phyloP scores from a whole-genome alignment of 78 protist genomes.

The Capsaspora owczarzaki region DNA sequence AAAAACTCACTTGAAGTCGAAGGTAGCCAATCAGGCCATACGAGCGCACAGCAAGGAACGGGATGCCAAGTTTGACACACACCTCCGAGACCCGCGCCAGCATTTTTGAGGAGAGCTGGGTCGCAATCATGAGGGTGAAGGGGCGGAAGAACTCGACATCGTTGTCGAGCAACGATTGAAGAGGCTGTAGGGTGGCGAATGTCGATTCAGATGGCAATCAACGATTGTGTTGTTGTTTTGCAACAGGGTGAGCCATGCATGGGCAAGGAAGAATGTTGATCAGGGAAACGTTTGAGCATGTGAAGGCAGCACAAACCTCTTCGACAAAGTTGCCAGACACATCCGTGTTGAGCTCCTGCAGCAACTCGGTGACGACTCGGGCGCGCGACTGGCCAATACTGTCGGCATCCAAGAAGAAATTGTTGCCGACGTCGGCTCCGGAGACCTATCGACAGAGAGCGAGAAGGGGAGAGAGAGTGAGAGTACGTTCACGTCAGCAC shows the following conservation, averaged over 20 bases:
- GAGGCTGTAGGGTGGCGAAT: too few species aligned
- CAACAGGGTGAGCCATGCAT: too few species aligned
- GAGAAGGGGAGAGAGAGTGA: too few species aligned
- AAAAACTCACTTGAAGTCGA: slow-evolving; percentile 31
- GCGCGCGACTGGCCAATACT: slow-evolving; percentile 67
- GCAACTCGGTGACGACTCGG: slow-evolving; percentile 32
- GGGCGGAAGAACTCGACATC: slow-evolving; percentile 35
- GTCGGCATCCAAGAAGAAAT: slow-evolving; percentile 54
- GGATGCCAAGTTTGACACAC: slow-evolving; percentile 20
- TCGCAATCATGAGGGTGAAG: slow-evolving; percentile 61
- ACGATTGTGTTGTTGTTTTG: too few species aligned
- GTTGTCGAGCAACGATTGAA: slow-evolving; percentile 39
- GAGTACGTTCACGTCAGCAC: too few species aligned
- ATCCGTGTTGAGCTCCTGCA: slow-evolving; percentile 67
- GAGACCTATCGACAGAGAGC: slow-evolving; percentile 50
- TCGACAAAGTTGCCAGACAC: slow-evolving; percentile 6
- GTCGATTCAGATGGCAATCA: too few species aligned
- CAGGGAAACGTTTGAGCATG: too few species aligned
- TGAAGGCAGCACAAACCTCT: slow-evolving; percentile 8
- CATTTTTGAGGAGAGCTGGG: slow-evolving; percentile 33
- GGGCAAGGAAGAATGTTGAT: too few species aligned
- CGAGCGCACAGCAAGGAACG: slow-evolving; percentile 44
- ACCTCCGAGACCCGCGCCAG: slow-evolving; percentile 30
- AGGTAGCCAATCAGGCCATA: slow-evolving; percentile 72
- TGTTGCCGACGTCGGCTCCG: slow-evolving; percentile 60